Evolutionary conservation across 176 grass and related monocot genomes (phyloP).

Genomic region (Carex scoparia): DNA sequence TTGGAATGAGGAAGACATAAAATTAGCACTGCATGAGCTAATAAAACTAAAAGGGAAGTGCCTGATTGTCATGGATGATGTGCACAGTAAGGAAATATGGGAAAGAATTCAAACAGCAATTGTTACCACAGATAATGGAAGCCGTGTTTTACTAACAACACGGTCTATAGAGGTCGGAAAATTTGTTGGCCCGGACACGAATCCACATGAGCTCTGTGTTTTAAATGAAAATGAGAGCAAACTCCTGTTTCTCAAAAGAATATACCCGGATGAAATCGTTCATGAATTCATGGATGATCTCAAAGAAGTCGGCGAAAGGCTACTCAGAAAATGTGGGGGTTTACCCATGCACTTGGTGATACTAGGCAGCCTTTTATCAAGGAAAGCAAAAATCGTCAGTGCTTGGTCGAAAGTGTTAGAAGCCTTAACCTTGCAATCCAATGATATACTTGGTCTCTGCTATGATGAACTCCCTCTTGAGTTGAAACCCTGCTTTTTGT

Average conservation of each 20-base stretch:
- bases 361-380: slow-evolving; percentile 27
- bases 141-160: slow-evolving; percentile 15
- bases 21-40: slow-evolving; percentile 8
- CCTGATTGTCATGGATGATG: slow-evolving; percentile 27
- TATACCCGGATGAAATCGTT: slow-evolving; percentile 9
- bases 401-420: slow-evolving; percentile 23
- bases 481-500: slow-evolving; percentile 26
- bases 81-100: slow-evolving; percentile 26
- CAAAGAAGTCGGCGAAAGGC: slow-evolving; percentile 15
- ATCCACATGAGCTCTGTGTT: background rate
- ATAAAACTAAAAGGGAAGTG: slow-evolving; percentile 30
- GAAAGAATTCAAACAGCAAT: slow-evolving; percentile 20
- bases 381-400: background rate
- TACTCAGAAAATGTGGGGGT: slow-evolving; percentile 15
- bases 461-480: slow-evolving; percentile 28
- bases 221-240: slow-evolving; percentile 26
- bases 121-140: slow-evolving; percentile 23
- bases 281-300: slow-evolving; percentile 22
- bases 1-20: slow-evolving; percentile 23
- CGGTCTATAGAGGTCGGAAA: slow-evolving; percentile 10
- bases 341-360: slow-evolving; percentile 23
- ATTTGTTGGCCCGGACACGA: background rate
- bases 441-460: slow-evolving; percentile 19
- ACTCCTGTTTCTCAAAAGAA: slow-evolving; percentile 22
- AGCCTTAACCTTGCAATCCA: slow-evolving; percentile 11